Base-by-base conservation (phyloP, 2,329 filamentous ascomycete genomes). In the Trichothecium roseum region DNA sequence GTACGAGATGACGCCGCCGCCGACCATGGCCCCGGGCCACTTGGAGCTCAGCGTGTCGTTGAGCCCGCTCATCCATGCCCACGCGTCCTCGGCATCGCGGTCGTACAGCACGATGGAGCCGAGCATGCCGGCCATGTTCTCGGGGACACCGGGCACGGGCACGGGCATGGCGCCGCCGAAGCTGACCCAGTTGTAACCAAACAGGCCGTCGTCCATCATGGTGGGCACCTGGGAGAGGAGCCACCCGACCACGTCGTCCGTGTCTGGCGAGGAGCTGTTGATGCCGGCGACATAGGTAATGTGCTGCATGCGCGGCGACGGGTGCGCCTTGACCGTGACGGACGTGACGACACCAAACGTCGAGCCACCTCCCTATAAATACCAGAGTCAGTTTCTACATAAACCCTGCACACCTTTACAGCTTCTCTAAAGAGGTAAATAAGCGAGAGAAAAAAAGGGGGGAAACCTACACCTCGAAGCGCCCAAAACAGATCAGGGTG, bases 401-500 rank as follows among this genome's bases (percentile, higher is more conserved):
- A n/a, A n/a, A n/a, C n/a, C n/a, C n/a, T n/a, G n/a, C n/a, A n/a
- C n/a, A n/a, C n/a, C n/a, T n/a, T n/a, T n/a, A n/a, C n/a, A n/a
- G n/a, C n/a, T n/a, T n/a, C n/a, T n/a, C n/a, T n/a, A n/a, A n/a
- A n/a, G n/a, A n/a, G n/a, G n/a, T 10, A 43, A 40, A 26, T 40
- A 42, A 24, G 37, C 38, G 35, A 49, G 54, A 18, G 34, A 44
- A 9, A 35, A 2, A n/a, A 38, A 51, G n/a, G 46, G 28, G 3
- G 45, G 12, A 40, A 46, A 5, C 41, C 45, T 8, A 73, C 65
- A 8, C 75, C 74, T 39, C 69, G 56, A 41, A 79, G 59, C 0
- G 77, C 77, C 77, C 76, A 82, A 50, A 78, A 81, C 1, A 82
- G 52, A 36, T 81, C 74, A 0, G 55, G 38, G 37, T 79, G 63